Percentiles rank a stretch among this genome's conserved stretches.
Evolutionary conservation across 352 stramenopile species (phyloP).

Genomic region (Pythium phragmiticola): DNA sequence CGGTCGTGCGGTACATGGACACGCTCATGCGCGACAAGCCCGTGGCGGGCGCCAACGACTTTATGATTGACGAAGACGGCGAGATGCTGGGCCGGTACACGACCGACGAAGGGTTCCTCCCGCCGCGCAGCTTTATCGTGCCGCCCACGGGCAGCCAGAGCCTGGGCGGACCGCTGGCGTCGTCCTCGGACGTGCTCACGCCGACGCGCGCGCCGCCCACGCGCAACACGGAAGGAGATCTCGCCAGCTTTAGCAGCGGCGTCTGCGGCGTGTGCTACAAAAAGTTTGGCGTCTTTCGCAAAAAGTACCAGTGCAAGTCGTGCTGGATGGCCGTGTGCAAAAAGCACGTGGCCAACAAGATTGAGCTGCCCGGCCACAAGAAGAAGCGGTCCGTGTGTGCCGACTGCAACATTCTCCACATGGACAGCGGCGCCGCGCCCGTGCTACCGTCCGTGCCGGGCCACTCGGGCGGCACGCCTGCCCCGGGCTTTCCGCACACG

Average conservation of each 20-base stretch:
- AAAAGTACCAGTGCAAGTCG: constrained; percentile 86
- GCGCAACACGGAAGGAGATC: constrained; percentile 37
- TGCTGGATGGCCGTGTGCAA: constrained; percentile 77
- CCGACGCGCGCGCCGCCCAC: background rate
- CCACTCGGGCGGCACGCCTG: constrained; percentile 9
- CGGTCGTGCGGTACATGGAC: constrained; percentile 30
- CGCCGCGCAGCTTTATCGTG: constrained; percentile 1
- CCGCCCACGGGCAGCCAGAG: constrained; percentile 1
- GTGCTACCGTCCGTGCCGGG: constrained; percentile 36
- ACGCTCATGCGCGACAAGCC: constrained; percentile 21
- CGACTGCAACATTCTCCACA: constrained; percentile 73
- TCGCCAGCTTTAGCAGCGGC: constrained; percentile 44
- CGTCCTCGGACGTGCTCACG: constrained; percentile 2
- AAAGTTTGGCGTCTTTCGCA: constrained; percentile 85
- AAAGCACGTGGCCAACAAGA: constrained; percentile 77
- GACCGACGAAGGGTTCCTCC: constrained; percentile 14
- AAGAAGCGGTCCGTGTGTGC: constrained; percentile 78
- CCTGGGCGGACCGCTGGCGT: background rate
- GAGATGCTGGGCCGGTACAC: constrained; percentile 20
- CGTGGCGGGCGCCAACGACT: constrained; percentile 8
- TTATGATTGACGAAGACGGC: constrained; percentile 23
- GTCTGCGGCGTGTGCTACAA: constrained; percentile 84
- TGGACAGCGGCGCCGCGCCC: constrained; percentile 47
- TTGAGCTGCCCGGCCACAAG: constrained; percentile 49
- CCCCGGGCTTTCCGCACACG: constrained; percentile 17